Percentiles rank a stretch among this genome's conserved stretches.
These are phyloP conservation scores for Cicer cuneatum DNA, from an alignment of 306 rosid species.

Conservation along the genomic window DNA sequence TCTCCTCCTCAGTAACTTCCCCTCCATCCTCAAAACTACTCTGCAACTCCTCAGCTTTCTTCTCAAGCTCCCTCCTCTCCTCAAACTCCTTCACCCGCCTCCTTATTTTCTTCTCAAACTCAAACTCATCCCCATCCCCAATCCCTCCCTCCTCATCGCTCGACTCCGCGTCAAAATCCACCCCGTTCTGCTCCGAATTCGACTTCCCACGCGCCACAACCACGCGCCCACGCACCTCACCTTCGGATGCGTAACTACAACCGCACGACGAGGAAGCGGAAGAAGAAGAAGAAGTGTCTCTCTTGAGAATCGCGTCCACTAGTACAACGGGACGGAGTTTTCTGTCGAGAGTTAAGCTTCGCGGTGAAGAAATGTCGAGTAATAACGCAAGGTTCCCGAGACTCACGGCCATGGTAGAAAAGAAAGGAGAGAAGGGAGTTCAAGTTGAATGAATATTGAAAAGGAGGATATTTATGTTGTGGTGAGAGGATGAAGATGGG, in stretches of 20 bases:
- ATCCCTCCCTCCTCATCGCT: slow-evolving; percentile 71
- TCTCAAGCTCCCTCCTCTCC: slow-evolving; percentile 83
- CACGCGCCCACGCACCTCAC: slow-evolving; percentile 62
- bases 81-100: slow-evolving; percentile 79
- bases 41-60: slow-evolving; percentile 90
- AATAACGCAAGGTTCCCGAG: slow-evolving; percentile 73
- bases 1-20: slow-evolving; percentile 76
- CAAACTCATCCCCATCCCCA: slow-evolving; percentile 68
- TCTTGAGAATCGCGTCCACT: slow-evolving; percentile 65
- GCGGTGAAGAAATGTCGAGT: slow-evolving; percentile 66
- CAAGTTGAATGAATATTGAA: slow-evolving; percentile 10
- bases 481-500: slow-evolving; percentile 41
- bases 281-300: slow-evolving; percentile 45
- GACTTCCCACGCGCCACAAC: slow-evolving; percentile 52
- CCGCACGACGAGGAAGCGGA: background rate
- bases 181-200: slow-evolving; percentile 77
- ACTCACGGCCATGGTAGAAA: slow-evolving; percentile 64
- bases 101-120: slow-evolving; percentile 89
- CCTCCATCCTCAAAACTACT: slow-evolving; percentile 49
- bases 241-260: slow-evolving; percentile 56
- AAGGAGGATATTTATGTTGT: slow-evolving; percentile 48
- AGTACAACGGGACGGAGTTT: slow-evolving; percentile 55
- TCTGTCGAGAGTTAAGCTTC: slow-evolving; percentile 57
- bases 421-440: slow-evolving; percentile 22
- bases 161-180: slow-evolving; percentile 60